Base-by-base conservation (phyloP, 2,329 filamentous ascomycete species). In the Verticillium albo-atrum region DNA sequence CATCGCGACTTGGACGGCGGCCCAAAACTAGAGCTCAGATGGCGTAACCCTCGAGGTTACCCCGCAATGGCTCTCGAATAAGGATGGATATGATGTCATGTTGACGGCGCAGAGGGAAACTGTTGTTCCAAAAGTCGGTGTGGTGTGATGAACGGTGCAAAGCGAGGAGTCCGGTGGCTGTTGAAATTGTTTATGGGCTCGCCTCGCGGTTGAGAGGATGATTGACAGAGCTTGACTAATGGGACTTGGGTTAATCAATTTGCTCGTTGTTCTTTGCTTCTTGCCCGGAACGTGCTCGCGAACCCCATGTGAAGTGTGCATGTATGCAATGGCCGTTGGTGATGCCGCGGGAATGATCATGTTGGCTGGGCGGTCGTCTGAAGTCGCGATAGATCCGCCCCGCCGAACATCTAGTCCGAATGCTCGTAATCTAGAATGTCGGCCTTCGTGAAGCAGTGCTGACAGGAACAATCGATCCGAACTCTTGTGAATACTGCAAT, bases 1-100 rank as follows among this genome's bases (percentile, higher is more conserved):
- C 28, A 77, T 86, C 58, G 80, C 83, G 9, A 80, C 82, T 1
- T 85, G 75, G 68, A 82, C 80, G 0, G 85, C 77, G 17, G 30
- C 54, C 54, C 15, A 42, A 17, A 20, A 14, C 35, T 42, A 42
- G 35, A 20, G 3, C 7, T 20, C 35, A 9, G 35, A 42, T 20
- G 17, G 35, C n/a, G 17, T 20, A n/a, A 42, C 17, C 35, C 17
- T 14, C 35, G 17, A 42, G 35, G 3, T 7, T 42, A 42, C 35
- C 2, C 9, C n/a, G 17, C 35, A 4, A 42, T 42, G n/a, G 35
- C 15, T 7, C n/a, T 42, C 17, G 15, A 42, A n/a, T 4, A 20
- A 4, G 35, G 35, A 42, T 20, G 17, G n/a, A 42, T 3, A 42
- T 4, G 15, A n/a, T n/a, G n/a, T 20, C n/a, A 20, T 4, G n/a